A percentile compares a stretch with the other conserved stretches of the same genome.
phyloP scores from a whole-genome alignment of 2,329 filamentous ascomycete genomes.

The Neonectria sp. region DNA sequence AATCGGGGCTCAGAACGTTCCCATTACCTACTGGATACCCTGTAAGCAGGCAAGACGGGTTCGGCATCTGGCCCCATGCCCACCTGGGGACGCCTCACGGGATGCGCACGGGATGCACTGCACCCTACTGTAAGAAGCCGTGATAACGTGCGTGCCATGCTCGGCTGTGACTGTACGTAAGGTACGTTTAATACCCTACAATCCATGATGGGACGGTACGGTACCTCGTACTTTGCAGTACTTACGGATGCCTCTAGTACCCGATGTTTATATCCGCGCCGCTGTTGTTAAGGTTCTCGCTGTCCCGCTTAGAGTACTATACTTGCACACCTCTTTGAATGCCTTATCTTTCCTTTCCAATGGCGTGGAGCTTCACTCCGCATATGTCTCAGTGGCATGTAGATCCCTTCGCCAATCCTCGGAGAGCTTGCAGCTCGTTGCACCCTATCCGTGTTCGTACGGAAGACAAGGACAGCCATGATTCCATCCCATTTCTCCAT shows the following conservation, averaged over 20 bases:
- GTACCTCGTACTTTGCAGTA: no score
- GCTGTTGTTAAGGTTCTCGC: background rate
- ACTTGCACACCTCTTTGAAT: background rate
- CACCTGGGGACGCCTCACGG: background rate
- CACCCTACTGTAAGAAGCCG: background rate
- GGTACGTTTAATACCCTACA: background rate
- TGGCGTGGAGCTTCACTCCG: slow-evolving; percentile 9
- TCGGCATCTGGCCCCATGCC: background rate
- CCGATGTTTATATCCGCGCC: background rate
- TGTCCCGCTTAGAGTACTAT: background rate
- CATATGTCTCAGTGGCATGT: background rate
- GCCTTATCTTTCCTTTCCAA: background rate
- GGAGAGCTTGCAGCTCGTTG: background rate
- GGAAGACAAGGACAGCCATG: background rate
- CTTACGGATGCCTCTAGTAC: background rate
- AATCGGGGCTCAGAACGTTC: slow-evolving; percentile 35
- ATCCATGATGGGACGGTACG: no score
- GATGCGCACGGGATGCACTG: slow-evolving; percentile 3
- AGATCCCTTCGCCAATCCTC: slow-evolving; percentile 1
- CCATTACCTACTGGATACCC: slow-evolving; percentile 12
- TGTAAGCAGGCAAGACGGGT: background rate
- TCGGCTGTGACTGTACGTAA: background rate
- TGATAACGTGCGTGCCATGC: background rate
- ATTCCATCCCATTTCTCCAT: slow-evolving; percentile 18
- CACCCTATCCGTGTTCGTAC: background rate